These are phyloP conservation scores for Phycomyces blakesleeanus DNA, from an alignment of 192 early-diverging fungal species.

Conservation along the genomic window DNA sequence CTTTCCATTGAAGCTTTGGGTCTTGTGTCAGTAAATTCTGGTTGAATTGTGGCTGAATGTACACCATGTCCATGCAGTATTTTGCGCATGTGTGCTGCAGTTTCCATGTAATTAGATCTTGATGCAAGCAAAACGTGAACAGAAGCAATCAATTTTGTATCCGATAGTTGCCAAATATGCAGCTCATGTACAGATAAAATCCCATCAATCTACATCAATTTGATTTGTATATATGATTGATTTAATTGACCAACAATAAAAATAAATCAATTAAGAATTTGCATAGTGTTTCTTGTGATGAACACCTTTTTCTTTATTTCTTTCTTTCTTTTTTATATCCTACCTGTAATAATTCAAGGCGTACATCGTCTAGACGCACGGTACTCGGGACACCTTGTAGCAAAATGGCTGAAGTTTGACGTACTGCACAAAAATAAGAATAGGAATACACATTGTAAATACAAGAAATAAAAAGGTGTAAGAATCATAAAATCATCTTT, in stretches of 20 bases:
- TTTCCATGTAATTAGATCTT: slow-evolving; percentile 62
- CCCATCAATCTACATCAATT: slow-evolving; percentile 41
- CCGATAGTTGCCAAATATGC: slow-evolving; percentile 90
- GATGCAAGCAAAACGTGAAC: slow-evolving; percentile 73
- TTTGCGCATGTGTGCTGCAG: slow-evolving; percentile 69
- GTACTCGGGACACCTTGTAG: slow-evolving; percentile 75
- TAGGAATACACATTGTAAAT: neutral
- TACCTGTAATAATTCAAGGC: slow-evolving; percentile 54
- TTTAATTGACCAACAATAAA: no score
- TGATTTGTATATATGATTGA: no score
- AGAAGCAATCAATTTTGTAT: slow-evolving; percentile 76
- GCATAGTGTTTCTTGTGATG: no score
- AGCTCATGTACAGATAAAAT: slow-evolving; percentile 83
- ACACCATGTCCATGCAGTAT: slow-evolving; percentile 76
- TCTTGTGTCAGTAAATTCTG: slow-evolving; percentile 68
- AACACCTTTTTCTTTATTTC: no score
- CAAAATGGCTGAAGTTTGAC: slow-evolving; percentile 70
- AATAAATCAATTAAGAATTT: no score
- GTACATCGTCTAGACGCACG: slow-evolving; percentile 63
- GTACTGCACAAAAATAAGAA: slow-evolving; percentile 24
- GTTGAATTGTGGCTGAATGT: slow-evolving; percentile 89
- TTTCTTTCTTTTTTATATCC: neutral
- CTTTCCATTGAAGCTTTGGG: neutral
- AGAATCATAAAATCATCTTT: no score
- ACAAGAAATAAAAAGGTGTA: neutral